Evolutionary conservation across 2,329 filamentous ascomycete species (phyloP).

Genomic region (Penicillium sp.): DNA sequence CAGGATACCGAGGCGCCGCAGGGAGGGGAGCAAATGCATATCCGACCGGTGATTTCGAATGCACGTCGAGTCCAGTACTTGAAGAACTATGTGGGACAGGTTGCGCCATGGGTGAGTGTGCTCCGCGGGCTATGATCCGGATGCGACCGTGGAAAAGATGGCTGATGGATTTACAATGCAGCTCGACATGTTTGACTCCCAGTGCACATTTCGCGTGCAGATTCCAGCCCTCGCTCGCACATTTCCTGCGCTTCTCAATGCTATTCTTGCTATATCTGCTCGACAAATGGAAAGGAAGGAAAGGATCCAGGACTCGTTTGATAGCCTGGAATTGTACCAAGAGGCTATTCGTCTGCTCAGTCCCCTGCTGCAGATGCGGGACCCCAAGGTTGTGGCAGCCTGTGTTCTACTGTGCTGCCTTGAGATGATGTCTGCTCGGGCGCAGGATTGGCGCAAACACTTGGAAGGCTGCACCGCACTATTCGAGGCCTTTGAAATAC

Average conservation of each 20-base stretch:
- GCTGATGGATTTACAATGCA: slow-evolving; percentile 18
- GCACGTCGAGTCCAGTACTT: slow-evolving; percentile 42
- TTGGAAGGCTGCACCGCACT: slow-evolving; percentile 58
- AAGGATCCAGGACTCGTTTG: slow-evolving; percentile 45
- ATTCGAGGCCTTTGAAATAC: slow-evolving; percentile 53
- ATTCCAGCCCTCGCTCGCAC: slow-evolving; percentile 52
- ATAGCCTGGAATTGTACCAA: slow-evolving; percentile 57
- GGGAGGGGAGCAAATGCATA: slow-evolving; percentile 1
- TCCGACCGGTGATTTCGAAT: slow-evolving; percentile 31
- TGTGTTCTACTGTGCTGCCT: slow-evolving; percentile 57
- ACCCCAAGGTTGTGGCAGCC: slow-evolving; percentile 53
- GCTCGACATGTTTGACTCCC: slow-evolving; percentile 60
- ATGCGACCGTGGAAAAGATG: neutral
- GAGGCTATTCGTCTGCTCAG: slow-evolving; percentile 53
- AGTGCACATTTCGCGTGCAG: slow-evolving; percentile 54
- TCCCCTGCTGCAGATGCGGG: slow-evolving; percentile 50
- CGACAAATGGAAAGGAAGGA: slow-evolving; percentile 56
- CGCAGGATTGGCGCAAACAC: slow-evolving; percentile 57
- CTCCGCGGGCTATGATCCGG: neutral
- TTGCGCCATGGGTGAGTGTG: slow-evolving; percentile 52
- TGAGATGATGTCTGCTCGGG: slow-evolving; percentile 54
- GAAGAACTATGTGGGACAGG: slow-evolving; percentile 55
- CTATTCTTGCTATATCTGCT: slow-evolving; percentile 56
- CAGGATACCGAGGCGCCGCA: slow-evolving; percentile 2
- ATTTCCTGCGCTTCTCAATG: slow-evolving; percentile 49